A percentile compares a stretch with the other conserved stretches of the same genome.
phyloP scores from a whole-genome alignment of 2,329 filamentous ascomycete genomes.

The Cladosporium sp. region DNA sequence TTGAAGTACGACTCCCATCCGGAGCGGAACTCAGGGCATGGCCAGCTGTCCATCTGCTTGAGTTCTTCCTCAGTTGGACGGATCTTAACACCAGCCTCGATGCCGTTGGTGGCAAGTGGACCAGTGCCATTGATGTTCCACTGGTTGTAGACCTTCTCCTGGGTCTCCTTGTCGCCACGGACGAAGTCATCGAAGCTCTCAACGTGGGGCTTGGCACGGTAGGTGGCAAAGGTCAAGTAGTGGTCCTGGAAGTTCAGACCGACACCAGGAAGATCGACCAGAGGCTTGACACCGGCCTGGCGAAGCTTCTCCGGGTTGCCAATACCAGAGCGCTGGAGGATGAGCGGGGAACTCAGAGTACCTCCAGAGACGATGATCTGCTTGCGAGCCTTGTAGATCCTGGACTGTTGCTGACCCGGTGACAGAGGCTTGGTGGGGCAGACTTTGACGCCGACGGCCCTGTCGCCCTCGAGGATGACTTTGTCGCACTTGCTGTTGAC shows the following conservation, averaged over 20 bases:
- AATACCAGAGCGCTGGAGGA: slow-evolving; percentile 62
- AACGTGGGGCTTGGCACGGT: slow-evolving; percentile 51
- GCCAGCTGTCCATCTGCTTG: slow-evolving; percentile 56
- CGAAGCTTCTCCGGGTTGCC: slow-evolving; percentile 49
- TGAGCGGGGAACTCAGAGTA: slow-evolving; percentile 47
- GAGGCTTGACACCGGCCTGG: slow-evolving; percentile 40
- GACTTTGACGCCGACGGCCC: slow-evolving; percentile 39
- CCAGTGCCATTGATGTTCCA: slow-evolving; percentile 78
- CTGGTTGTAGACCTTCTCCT: slow-evolving; percentile 69
- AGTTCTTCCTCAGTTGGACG: slow-evolving; percentile 52
- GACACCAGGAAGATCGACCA: slow-evolving; percentile 47
- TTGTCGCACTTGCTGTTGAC: slow-evolving; percentile 37
- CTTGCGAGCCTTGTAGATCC: slow-evolving; percentile 64
- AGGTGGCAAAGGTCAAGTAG: slow-evolving; percentile 49
- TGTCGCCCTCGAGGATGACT: slow-evolving; percentile 39
- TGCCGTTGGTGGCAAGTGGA: slow-evolving; percentile 71
- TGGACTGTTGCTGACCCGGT: slow-evolving; percentile 47
- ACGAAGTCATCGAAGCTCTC: slow-evolving; percentile 79
- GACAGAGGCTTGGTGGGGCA: slow-evolving; percentile 61
- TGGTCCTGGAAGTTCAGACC: slow-evolving; percentile 54
- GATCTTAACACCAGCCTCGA: slow-evolving; percentile 64
- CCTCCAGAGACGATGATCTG: slow-evolving; percentile 54
- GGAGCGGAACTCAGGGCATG: slow-evolving; percentile 53
- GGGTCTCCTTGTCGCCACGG: slow-evolving; percentile 65
- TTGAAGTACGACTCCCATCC: slow-evolving; percentile 54